phyloP scores from a whole-genome alignment of 345 rosid species.

The Salix purpurea region DNA sequence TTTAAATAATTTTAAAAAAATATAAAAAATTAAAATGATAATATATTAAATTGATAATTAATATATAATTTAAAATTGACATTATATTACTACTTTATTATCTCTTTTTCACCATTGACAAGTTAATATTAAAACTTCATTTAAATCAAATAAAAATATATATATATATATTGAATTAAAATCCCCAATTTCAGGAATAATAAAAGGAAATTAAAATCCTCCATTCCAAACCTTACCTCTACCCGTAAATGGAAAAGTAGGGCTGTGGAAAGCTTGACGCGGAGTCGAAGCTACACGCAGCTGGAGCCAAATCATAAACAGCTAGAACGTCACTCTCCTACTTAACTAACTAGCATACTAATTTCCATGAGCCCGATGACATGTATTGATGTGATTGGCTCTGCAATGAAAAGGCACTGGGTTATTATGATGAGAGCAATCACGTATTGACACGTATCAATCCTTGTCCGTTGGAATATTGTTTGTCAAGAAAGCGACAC shows the following conservation, averaged over 20 bases:
- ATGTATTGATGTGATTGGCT: neutral
- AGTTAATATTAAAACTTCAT: too few relatives aligned
- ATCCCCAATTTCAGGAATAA: neutral
- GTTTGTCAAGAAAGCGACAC: neutral
- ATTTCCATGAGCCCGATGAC: neutral
- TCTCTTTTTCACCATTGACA: too few relatives aligned
- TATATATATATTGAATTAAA: too few relatives aligned
- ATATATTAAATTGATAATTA: too few relatives aligned
- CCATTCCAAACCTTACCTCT: too few relatives aligned
- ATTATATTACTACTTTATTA: too few relatives aligned
- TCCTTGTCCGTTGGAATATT: neutral
- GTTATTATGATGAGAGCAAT: neutral
- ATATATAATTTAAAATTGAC: too few relatives aligned
- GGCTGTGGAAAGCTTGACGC: neutral
- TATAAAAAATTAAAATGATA: too few relatives aligned
- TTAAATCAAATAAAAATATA: too few relatives aligned
- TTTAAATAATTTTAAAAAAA: too few relatives aligned
- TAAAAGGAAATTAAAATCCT: neutral
- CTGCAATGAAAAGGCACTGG: rapidly evolving
- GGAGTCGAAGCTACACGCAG: neutral
- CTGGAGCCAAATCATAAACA: neutral
- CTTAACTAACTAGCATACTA: neutral
- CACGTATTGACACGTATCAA: neutral
- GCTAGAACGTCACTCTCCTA: conserved; percentile 10
- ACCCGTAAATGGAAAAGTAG: neutral